Conservation (phyloP, 176 grass and related monocot genomes). For the Bromus sterilis region DNA sequence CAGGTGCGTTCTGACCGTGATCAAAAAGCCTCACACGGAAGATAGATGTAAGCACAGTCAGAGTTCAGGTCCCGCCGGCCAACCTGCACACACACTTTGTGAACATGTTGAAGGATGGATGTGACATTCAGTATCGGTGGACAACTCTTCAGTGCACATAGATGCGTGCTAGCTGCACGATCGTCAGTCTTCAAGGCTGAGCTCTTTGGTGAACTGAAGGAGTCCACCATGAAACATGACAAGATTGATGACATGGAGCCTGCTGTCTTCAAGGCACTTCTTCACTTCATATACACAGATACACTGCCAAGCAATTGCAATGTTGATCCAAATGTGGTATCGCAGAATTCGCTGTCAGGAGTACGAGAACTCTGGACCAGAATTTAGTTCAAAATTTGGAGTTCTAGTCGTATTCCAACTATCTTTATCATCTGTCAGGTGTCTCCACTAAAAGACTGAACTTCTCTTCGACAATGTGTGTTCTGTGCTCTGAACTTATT, state of each 20-base stretch:
- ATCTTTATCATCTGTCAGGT: background rate
- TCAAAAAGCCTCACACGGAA: background rate
- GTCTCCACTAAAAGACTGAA: background rate
- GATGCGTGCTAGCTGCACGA: background rate
- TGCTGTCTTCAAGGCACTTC: background rate
- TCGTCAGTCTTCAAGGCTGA: background rate
- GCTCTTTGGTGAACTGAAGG: background rate
- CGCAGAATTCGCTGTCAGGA: background rate
- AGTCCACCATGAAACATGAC: background rate
- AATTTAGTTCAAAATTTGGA: background rate
- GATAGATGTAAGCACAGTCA: background rate
- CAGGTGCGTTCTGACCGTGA: background rate
- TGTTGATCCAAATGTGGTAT: background rate
- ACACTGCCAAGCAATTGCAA: background rate
- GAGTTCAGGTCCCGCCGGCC: background rate
- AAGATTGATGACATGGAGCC: background rate
- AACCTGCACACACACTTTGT: background rate
- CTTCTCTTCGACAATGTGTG: background rate
- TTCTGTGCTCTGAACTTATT: background rate
- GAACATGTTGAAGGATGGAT: background rate
- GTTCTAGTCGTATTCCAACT: background rate
- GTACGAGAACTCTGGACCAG: background rate
- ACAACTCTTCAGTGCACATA: background rate
- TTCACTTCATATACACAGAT: background rate
- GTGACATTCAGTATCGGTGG: background rate